These are phyloP conservation scores for Carex sylvatica DNA, from an alignment of 202 grass and related monocot genomes.

Conservation along the genomic window DNA sequence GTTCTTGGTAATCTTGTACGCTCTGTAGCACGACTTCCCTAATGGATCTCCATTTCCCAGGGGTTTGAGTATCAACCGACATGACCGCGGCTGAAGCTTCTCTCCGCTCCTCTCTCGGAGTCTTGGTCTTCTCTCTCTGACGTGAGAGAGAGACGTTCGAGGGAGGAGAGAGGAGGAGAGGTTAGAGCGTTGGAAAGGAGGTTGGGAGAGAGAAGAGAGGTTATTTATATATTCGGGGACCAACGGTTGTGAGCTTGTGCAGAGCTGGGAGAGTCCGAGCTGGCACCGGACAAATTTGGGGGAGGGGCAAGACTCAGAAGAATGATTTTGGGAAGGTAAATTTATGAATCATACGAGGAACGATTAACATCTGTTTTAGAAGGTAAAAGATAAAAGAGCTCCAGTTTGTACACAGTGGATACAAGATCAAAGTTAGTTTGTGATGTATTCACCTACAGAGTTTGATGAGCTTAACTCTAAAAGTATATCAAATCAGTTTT, in stretches of 20 bases:
- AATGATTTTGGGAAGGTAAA: not conserved
- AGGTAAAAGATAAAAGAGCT: no score
- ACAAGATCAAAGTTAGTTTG: no score
- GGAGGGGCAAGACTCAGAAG: not conserved
- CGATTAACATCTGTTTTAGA: not conserved
- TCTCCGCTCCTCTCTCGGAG: not conserved
- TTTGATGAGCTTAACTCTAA: no score
- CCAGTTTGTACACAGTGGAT: no score
- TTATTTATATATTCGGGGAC: constrained; percentile 25
- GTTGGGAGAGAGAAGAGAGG: constrained; percentile 18
- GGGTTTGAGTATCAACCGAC: constrained; percentile 44
- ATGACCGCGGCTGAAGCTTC: constrained; percentile 36
- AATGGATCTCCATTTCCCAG: constrained; percentile 55
- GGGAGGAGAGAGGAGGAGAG: not conserved
- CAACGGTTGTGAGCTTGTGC: constrained; percentile 5
- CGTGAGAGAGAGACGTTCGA: not conserved
- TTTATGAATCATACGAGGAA: not conserved
- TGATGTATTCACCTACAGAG: no score
- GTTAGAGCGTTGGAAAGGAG: not conserved
- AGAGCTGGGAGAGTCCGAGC: constrained; percentile 17
- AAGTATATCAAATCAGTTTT: no score
- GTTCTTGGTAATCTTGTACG: constrained; percentile 74
- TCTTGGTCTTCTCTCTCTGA: not conserved
- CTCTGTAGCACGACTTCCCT: constrained; percentile 76
- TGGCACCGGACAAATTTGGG: constrained; percentile 36